Conservation (phyloP, 2,329 filamentous ascomycete genomes). For the Arachnomyces sp. region DNA sequence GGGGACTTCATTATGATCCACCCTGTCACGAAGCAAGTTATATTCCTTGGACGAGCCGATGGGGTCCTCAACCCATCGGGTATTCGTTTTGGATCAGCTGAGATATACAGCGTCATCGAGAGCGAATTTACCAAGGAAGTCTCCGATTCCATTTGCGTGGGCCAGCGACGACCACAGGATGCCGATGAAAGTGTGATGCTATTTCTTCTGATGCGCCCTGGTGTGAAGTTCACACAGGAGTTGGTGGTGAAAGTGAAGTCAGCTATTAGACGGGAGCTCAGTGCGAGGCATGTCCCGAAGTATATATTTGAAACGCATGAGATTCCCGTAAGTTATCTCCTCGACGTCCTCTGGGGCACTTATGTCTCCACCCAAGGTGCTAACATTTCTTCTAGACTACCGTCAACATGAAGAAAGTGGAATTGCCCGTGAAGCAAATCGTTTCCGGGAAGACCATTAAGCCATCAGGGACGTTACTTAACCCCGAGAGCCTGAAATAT, state of each 20-base stretch:
- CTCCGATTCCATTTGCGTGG: constrained; percentile 69
- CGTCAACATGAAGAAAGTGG: constrained; percentile 78
- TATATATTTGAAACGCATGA: constrained; percentile 73
- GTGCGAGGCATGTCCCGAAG: constrained; percentile 66
- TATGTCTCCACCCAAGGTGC: neutral
- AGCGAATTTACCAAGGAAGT: constrained; percentile 52
- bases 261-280: constrained; percentile 58
- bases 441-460: constrained; percentile 66
- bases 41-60: constrained; percentile 42
- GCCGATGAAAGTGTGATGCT: constrained; percentile 51
- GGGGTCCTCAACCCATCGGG: constrained; percentile 74
- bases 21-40: constrained; percentile 51
- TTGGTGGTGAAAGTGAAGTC: constrained; percentile 54
- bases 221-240: constrained; percentile 44
- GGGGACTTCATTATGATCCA: constrained; percentile 70
- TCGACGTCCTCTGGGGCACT: neutral
- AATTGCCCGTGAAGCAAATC: constrained; percentile 76
- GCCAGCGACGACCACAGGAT: constrained; percentile 58
- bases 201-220: constrained; percentile 53
- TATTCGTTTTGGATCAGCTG: constrained; percentile 69
- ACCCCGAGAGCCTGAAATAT: constrained; percentile 65
- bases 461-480: constrained; percentile 66
- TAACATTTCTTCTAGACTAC: constrained; percentile 50
- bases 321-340: constrained; percentile 56
- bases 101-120: constrained; percentile 65